Base-by-base conservation (phyloP, 768 basidiomycete species). In the Leccinum ochraceum region DNA sequence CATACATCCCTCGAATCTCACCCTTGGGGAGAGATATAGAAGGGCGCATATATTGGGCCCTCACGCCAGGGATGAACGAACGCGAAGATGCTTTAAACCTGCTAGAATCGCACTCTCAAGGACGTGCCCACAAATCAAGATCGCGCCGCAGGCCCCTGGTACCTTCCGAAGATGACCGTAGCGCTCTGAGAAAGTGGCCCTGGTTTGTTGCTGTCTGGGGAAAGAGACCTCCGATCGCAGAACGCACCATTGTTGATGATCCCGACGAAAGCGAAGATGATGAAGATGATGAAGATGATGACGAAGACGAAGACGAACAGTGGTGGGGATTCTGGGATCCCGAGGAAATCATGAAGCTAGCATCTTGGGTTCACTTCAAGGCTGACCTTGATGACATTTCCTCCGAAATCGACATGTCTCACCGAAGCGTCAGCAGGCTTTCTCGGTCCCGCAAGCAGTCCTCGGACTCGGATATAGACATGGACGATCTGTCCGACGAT, bases 201-300 rank as follows among this genome's bases (percentile, higher is more conserved):
- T 91, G 87, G 87, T 88, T 90, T 69, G 67, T 94, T n/a, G 85
- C 82, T 4, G 88, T 91, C 1, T 89, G 85, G 82, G 90, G 90
- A 1, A 82, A 73, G 72, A 81, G 75, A 61, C 84, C 86, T 20
- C 59, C 67, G 0, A 50, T 60, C 0, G 63, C 70, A 20, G 74
- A 74, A 60, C 62, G 72, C 50, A 72, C 66, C 28, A 54, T 59
- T 9, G 53, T 60, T 22, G 63, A 73, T 6, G 71, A 76, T 9
- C 30, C 60, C 8, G 61, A 64, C 6, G 69, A 67, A 17, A 69
- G 69, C 2, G 76, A 74, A 13, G 56, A 59, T 17, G 71, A 70
- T 1, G 60, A 60, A 0, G 59, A 61, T 2, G 69, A 65, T 66
- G 26, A n/a, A n/a, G 30, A 0, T 34, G 34, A 34, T 13, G 80